Percentiles rank a stretch among this genome's conserved stretches.
Conservation (phyloP, 2,329 filamentous ascomycete species). For the Apiospora rasikravindrae region DNA sequence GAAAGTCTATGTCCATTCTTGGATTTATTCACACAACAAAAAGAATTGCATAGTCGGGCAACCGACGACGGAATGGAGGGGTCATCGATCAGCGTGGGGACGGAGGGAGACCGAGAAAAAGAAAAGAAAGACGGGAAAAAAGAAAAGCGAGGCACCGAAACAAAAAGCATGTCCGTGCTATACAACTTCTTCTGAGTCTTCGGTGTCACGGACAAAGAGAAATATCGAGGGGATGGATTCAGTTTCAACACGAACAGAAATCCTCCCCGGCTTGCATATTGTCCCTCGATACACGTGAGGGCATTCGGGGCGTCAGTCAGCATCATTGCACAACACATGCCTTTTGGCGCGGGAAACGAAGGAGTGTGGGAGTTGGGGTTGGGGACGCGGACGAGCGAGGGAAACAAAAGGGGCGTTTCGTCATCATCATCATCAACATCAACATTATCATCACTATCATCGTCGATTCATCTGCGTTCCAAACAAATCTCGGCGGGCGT, state of each 20-base stretch:
- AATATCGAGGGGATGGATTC: not conserved
- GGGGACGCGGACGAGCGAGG: not conserved
- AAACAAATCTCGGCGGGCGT: not conserved
- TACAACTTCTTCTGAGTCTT: not conserved
- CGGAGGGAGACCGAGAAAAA: not conserved
- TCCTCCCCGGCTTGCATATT: not conserved
- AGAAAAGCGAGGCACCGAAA: not conserved
- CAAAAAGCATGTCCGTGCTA: not conserved
- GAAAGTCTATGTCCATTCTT: not conserved
- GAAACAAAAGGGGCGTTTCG: not conserved
- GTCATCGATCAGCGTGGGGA: not conserved
- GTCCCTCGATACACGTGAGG: not conserved
- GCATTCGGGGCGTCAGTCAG: not conserved
- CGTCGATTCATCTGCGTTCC: not conserved
- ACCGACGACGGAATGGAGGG: not conserved
- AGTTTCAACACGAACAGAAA: not conserved
- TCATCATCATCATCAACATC: not conserved
- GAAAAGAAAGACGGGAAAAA: not conserved
- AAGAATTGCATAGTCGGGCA: conserved; percentile 17
- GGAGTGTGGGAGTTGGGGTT: not conserved
- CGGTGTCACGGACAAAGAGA: too few relatives aligned
- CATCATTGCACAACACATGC: not conserved
- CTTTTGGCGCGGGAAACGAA: not conserved
- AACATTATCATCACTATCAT: not conserved
- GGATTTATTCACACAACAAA: not conserved